phyloP scores from a whole-genome alignment of 2,329 filamentous ascomycete species.

The Mycogone perniciosa region DNA sequence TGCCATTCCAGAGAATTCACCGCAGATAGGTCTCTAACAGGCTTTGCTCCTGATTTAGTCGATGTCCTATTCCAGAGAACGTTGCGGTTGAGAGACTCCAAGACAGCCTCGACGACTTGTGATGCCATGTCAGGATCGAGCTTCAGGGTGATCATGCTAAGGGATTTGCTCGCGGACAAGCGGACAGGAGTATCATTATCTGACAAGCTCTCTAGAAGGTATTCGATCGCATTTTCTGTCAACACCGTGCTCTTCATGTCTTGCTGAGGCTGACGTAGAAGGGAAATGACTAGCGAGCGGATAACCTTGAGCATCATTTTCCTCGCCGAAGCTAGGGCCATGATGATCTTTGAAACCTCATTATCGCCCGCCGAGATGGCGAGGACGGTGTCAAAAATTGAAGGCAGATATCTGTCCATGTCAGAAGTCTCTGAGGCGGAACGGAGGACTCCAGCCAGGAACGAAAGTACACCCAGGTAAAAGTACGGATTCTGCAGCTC shows the following conservation, averaged over 20 bases:
- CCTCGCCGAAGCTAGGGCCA: conserved; percentile 69
- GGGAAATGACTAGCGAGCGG: conserved; percentile 63
- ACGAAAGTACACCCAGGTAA: conserved; percentile 72
- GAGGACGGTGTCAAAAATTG: conserved; percentile 61
- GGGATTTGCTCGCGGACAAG: conserved; percentile 83
- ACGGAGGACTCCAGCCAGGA: conserved; percentile 66
- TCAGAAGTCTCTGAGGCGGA: conserved; percentile 67
- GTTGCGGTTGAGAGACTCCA: conserved; percentile 60
- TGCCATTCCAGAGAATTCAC: conserved; percentile 88
- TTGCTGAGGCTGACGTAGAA: conserved; percentile 46
- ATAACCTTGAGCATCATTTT: conserved; percentile 83
- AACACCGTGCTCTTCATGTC: conserved; percentile 43
- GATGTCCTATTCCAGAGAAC: conserved; percentile 45
- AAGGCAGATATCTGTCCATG: conserved; percentile 58
- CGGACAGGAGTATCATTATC: conserved; percentile 90
- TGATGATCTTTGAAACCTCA: conserved; percentile 46
- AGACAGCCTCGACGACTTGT: conserved; percentile 80
- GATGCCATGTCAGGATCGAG: conserved; percentile 73
- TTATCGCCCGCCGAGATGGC: conserved; percentile 48
- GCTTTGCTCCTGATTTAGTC: conserved; percentile 25
- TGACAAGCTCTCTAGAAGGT: conserved; percentile 68
- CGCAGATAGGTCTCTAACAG: conserved; percentile 57
- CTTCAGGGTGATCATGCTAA: conserved; percentile 79
- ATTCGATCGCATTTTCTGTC: conserved; percentile 75
- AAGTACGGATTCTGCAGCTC: conserved; percentile 56